Percentiles rank a stretch among this genome's conserved stretches.
Conservation (phyloP, 2,329 filamentous ascomycete genomes). For the Cryphonectria nitschkei region DNA sequence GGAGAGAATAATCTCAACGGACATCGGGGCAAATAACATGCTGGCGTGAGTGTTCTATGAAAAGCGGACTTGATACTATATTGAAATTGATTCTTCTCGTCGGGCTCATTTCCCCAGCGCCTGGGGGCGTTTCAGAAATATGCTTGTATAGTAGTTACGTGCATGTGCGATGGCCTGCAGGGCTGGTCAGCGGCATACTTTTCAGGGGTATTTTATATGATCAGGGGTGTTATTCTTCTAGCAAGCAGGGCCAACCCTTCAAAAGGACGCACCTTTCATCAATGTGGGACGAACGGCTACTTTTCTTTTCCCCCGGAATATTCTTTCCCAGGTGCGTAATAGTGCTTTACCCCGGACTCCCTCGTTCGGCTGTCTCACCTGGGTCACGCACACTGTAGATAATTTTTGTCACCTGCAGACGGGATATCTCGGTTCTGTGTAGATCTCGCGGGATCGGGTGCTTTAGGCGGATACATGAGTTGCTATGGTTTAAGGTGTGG, state of each 20-base stretch:
- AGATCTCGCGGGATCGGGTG: background rate
- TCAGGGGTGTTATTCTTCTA: background rate
- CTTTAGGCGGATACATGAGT: background rate
- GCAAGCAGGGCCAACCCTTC: slow-evolving; percentile 1
- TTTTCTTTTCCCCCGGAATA: background rate
- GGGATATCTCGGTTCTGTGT: background rate
- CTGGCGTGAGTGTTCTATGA: slow-evolving; percentile 2
- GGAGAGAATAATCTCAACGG: background rate
- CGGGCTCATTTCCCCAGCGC: background rate
- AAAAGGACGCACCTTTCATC: background rate
- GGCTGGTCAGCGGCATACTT: background rate
- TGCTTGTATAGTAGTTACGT: background rate
- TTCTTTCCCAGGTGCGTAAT: background rate
- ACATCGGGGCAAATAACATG: background rate
- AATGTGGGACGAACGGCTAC: slow-evolving; percentile 11
- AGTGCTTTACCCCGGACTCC: background rate
- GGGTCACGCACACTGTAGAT: background rate
- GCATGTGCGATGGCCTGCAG: background rate
- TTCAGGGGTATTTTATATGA: background rate
- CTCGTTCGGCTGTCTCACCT: background rate
- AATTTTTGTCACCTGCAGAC: background rate
- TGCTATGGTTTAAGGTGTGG: background rate
- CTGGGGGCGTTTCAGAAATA: background rate
- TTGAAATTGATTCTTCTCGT: background rate
- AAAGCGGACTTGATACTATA: slow-evolving; percentile 4